These are phyloP conservation scores for Eucalyptus pumila DNA, from an alignment of 345 rosid species.

Conservation along the genomic window DNA sequence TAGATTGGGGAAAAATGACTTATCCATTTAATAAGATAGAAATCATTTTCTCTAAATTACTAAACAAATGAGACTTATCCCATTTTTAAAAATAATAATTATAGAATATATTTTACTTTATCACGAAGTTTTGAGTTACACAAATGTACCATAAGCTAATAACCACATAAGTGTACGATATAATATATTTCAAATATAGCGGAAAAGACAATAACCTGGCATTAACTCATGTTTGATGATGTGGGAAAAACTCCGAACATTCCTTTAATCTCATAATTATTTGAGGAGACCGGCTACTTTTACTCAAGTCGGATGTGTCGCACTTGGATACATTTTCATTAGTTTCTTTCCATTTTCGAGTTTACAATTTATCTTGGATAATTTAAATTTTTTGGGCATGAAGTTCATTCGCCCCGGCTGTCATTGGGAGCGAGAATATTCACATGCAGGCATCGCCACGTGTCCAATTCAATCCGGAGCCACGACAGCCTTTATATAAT, in stretches of 20 bases:
- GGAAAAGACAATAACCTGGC: no score
- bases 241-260: neutral
- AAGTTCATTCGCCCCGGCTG: neutral
- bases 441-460: neutral
- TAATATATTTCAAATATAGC: neutral
- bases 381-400: neutral
- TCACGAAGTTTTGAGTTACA: fast-evolving
- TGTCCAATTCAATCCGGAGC: neutral
- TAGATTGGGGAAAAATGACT: no score
- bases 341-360: neutral
- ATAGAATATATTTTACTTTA: no score
- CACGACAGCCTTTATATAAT: neutral
- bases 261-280: no score
- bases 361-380: neutral
- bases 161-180: no score
- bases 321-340: neutral
- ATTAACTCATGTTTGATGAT: neutral
- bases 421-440: neutral
- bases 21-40: fast-evolving
- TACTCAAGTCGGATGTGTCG: neutral
- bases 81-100: no score
- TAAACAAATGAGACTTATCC: neutral
- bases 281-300: neutral
- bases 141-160: neutral
- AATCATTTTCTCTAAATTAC: no score